A percentile compares a stretch with the other conserved stretches of the same genome.
Evolutionary conservation across 345 rosid genomes (phyloP).

Genomic region (Gossypium australe): DNA sequence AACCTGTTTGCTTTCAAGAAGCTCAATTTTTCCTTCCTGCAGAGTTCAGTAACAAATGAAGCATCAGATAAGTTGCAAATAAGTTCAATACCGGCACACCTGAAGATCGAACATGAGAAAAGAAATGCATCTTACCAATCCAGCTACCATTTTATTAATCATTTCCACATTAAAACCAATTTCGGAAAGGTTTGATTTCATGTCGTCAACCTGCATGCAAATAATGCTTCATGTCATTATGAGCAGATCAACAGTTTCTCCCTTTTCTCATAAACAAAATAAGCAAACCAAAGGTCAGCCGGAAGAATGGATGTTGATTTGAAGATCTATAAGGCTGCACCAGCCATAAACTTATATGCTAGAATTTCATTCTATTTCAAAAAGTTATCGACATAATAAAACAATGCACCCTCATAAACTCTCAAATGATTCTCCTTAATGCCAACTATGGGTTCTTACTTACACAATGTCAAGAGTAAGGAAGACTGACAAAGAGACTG

Average conservation of each 20-base stretch:
- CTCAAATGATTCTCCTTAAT: not conserved
- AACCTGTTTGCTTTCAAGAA: slow-evolving; percentile 81
- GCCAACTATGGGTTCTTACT: not conserved
- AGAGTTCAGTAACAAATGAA: slow-evolving; percentile 19
- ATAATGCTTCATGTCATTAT: slow-evolving; percentile 15
- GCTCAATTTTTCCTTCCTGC: slow-evolving; percentile 83
- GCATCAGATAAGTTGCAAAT: slow-evolving; percentile 8
- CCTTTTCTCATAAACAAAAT: not conserved
- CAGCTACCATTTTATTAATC: slow-evolving; percentile 66
- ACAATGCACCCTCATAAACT: not conserved
- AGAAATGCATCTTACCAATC: slow-evolving; percentile 54
- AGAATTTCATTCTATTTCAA: not conserved
- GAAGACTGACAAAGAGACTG: not conserved
- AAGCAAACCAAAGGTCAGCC: not conserved
- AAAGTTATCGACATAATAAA: not conserved
- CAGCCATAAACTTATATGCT: not conserved
- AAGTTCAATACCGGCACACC: not conserved
- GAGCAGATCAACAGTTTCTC: not conserved
- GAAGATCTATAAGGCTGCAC: not conserved
- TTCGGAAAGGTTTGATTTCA: slow-evolving; percentile 68
- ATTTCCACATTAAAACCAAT: slow-evolving; percentile 68
- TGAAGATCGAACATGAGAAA: not conserved
- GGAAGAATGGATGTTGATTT: not conserved
- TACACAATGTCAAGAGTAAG: not conserved
- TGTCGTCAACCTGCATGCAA: slow-evolving; percentile 54